phyloP scores from a whole-genome alignment of 768 basidiomycete species.

The Hydnum rufescens region DNA sequence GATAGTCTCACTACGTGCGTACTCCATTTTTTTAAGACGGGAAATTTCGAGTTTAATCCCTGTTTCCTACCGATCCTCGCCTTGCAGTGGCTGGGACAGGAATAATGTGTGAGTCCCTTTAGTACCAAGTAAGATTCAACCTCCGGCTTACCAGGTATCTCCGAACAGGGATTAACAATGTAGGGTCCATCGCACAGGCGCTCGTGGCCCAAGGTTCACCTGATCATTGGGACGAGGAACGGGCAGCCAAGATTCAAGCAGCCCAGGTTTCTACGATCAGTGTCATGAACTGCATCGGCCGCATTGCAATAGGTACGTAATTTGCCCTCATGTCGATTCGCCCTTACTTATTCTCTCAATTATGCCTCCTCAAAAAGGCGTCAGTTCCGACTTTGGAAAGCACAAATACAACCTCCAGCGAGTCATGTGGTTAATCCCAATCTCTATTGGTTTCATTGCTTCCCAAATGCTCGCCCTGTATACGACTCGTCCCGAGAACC shows the following conservation, averaged over 20 bases:
- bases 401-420: constrained; percentile 38
- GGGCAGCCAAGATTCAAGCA: constrained; percentile 58
- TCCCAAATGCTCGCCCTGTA: constrained; percentile 44
- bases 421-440: constrained; percentile 47
- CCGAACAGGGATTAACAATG: constrained; percentile 58
- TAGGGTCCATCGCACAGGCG: constrained; percentile 56
- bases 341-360: neutral
- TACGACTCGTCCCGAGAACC: constrained; percentile 31
- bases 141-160: neutral
- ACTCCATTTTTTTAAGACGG: no score
- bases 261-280: constrained; percentile 70
- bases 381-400: constrained; percentile 48
- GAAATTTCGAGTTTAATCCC: no score
- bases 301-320: constrained; percentile 47
- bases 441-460: constrained; percentile 44
- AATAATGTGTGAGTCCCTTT: constrained; percentile 39
- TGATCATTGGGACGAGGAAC: constrained; percentile 37
- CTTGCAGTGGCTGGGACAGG: constrained; percentile 48
- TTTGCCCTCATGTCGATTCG: neutral
- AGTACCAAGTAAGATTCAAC: neutral
- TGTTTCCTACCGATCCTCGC: constrained; percentile 1
- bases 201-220: constrained; percentile 40
- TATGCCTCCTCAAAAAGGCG: constrained; percentile 23
- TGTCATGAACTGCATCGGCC: constrained; percentile 60
- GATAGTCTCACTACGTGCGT: constrained; percentile 38